Base-by-base conservation (phyloP, 1,284 basidiomycete genomes). In the Boletus mariae region DNA sequence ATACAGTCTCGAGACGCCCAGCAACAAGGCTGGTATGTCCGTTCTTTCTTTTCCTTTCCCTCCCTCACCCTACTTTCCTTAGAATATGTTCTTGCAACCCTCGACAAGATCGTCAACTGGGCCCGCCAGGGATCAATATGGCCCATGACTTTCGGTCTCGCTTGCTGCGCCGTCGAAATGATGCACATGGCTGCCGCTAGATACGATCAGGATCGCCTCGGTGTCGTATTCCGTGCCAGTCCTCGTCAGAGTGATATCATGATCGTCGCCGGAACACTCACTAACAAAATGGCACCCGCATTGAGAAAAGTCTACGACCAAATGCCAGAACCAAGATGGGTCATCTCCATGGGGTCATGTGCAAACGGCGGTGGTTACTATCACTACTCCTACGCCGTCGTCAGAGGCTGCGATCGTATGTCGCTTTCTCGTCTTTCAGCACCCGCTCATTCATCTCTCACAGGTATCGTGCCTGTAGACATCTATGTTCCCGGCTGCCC, bases 271-370 rank as follows among this genome's bases (percentile, higher is more conserved):
- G 97, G 97, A 31, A 99, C 97, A 0, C 76, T 99, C 63, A 99
- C 97, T 61, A 99, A 99, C 80, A 99, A 99, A 80, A 99, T 99
- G 97, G 97, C 95, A 4, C 97, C 97, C 45, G 95, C 95, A 5
- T 71, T 98, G 68, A 83, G 94, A 67, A 96, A 94, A 73, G 91
- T 95, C 47, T 96, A 97, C 71, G 94, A 97, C 73, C 94, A 98
- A 73, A 96, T 97, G 92, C 94, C 94, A 26, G 92, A 94, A 65
- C 92, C 92, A 84, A 87, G 92, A 65, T 99, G 96, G 96, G 97
- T 99, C 54, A 92, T 99, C 68, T 97, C 94, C 28, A 99, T 99
- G 97, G 97, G 97, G 47, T 97, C 94, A 12, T 99, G 97, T 70
- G 97, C 97, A 23, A 99, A 99, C 72, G 96, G 96, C 37, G 95